These are phyloP conservation scores for Filobasidium uniguttulatum DNA, from an alignment of 1,284 basidiomycete species.

Conservation along the genomic window DNA sequence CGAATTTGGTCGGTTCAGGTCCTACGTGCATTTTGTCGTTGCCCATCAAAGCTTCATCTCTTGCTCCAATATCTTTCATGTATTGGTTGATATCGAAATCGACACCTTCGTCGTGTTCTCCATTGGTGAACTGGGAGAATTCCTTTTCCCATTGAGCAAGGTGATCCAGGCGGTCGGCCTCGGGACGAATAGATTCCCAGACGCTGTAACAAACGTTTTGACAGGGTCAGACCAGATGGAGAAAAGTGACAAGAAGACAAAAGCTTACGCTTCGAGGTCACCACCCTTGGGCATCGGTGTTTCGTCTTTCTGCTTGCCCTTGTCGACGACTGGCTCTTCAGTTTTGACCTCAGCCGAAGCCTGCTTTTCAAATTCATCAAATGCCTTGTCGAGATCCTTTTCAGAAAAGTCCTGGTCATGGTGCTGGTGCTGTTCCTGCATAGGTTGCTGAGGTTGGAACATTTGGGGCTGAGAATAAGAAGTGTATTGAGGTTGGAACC, in stretches of 20 bases:
- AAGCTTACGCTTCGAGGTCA: constrained; percentile 32
- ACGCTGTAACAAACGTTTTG: constrained; percentile 19
- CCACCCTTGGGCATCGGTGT: constrained; percentile 35
- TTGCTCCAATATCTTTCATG: constrained; percentile 1
- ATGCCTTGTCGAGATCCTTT: constrained; percentile 1
- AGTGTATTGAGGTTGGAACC: not conserved
- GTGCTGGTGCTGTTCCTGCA: not conserved
- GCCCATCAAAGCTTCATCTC: not conserved
- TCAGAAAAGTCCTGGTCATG: constrained; percentile 39
- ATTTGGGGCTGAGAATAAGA: not conserved
- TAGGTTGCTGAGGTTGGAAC: not conserved
- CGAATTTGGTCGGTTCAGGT: constrained; percentile 18
- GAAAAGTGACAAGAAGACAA: not conserved
- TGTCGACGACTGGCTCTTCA: constrained; percentile 9
- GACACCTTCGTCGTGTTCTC: constrained; percentile 34
- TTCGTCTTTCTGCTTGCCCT: constrained; percentile 40
- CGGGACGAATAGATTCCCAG: constrained; percentile 38
- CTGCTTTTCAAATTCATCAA: constrained; percentile 8
- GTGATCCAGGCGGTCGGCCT: constrained; percentile 43
- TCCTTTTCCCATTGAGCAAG: constrained; percentile 77
- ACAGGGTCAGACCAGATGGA: not conserved
- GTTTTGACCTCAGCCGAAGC: constrained; percentile 38
- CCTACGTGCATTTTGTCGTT: not conserved
- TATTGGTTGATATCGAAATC: constrained; percentile 9
- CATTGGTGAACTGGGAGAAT: constrained; percentile 47